Evolutionary conservation across 2,329 filamentous ascomycete species (phyloP).

Genomic region (Dendrostoma leiphaemia): DNA sequence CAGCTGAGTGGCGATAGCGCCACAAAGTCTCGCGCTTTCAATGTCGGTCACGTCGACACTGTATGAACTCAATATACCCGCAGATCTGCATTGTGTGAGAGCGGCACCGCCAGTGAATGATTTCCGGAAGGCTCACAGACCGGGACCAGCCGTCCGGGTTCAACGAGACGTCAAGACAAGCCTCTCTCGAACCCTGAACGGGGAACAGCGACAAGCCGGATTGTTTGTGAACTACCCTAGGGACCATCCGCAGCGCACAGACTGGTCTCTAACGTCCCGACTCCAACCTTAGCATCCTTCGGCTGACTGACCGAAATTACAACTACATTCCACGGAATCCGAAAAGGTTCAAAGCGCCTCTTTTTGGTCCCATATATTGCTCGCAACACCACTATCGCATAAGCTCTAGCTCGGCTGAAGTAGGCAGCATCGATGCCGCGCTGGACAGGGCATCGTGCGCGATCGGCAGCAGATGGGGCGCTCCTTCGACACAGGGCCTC

Average conservation of each 20-base stretch:
- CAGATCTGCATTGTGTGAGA: no score
- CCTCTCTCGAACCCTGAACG: constrained; percentile 27
- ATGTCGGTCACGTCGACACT: no score
- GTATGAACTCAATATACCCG: no score
- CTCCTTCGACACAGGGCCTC: no score
- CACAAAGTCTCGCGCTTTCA: no score
- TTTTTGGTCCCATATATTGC: no score
- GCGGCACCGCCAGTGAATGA: background rate
- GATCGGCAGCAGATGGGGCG: no score
- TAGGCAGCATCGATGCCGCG: no score
- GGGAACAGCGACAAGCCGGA: constrained; percentile 25
- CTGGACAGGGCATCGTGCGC: background rate
- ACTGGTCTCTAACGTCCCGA: constrained; percentile 23
- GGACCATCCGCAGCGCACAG: constrained; percentile 27
- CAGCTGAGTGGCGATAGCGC: no score
- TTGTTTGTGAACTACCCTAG: constrained; percentile 8
- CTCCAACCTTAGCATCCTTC: constrained; percentile 10
- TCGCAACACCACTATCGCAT: no score
- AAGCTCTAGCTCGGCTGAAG: no score
- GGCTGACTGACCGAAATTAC: constrained; percentile 11
- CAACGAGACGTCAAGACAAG: constrained; percentile 21
- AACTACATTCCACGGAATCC: constrained; percentile 2
- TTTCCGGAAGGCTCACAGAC: background rate
- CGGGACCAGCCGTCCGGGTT: constrained; percentile 15
- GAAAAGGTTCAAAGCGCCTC: constrained; percentile 1